phyloP scores from a whole-genome alignment of 352 stramenopile species.

The Phytophthora megakarya region DNA sequence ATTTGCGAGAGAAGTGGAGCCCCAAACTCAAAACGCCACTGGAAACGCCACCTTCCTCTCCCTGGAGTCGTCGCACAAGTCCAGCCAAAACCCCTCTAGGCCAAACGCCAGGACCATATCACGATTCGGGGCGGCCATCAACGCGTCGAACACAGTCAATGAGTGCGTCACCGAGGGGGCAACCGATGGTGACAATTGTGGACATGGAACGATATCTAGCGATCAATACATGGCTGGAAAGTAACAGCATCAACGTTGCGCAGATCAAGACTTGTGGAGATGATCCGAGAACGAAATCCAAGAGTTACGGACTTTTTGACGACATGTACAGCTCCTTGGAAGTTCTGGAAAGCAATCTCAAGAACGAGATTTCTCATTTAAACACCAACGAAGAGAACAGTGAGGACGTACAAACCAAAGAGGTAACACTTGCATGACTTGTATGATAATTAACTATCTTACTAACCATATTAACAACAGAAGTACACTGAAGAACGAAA shows the following conservation, averaged over 20 bases:
- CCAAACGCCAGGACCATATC: neutral
- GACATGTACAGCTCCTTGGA: constrained; percentile 55
- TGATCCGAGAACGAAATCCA: constrained; percentile 2
- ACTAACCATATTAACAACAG: neutral
- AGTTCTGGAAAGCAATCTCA: constrained; percentile 41
- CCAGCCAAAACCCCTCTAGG: constrained; percentile 21
- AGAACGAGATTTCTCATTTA: constrained; percentile 43
- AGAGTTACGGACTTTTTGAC: constrained; percentile 40
- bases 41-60: constrained; percentile 22
- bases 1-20: constrained; percentile 59
- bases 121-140: constrained; percentile 16
- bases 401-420: neutral
- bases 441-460: neutral
- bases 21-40: constrained; percentile 28
- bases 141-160: constrained; percentile 11
- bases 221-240: constrained; percentile 49
- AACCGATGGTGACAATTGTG: constrained; percentile 33
- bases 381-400: neutral
- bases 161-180: constrained; percentile 8
- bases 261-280: constrained; percentile 9
- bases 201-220: constrained; percentile 55
- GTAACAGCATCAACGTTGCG: constrained; percentile 45
- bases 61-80: constrained; percentile 16
- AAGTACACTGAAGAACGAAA: neutral
- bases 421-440: constrained; percentile 13